Base-by-base conservation (phyloP, 1,284 basidiomycete species). In the Coniferiporia sulphurascens region DNA sequence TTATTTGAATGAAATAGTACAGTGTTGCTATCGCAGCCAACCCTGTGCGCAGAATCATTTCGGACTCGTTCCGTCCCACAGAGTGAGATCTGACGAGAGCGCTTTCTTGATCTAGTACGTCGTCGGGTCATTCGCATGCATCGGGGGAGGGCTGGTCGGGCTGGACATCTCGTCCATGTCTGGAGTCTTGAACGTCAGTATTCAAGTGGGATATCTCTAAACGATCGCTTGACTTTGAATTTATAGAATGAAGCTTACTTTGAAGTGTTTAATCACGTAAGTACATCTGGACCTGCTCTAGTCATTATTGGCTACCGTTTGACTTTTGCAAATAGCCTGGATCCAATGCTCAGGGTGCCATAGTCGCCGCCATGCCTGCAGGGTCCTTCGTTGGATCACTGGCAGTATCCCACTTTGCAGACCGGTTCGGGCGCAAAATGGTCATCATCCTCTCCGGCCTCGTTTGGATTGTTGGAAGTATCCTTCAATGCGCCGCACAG, bases 91-190 rank as follows among this genome's bases (percentile, higher is more conserved):
- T 27, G 27, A 27, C 27, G 27, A 27, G 27, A 27, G 27, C 27
- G 27, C 27, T 27, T 27, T 27, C 27, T 27, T 27, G 27, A 2
- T 27, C 27, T 27, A 65, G 65, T 88, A 87, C 70, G 70, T 87
- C 62, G 86, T 87, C 56, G 87, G 88, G 34, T 83, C 85, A 15
- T 90, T 91, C 72, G 87, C 88, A 71, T 89, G 87, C 70, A 90
- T 91, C 64, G 87, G 88, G 55, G 88, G 88, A 64, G 85, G 85
- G 56, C 79, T 90, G 48, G 89, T 89, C 69, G 87, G 88, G 67
- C 69, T 89, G 74, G 88, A 91, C 77, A 90, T 90, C 67, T 88
- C 83, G 63, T 85, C 86, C 69, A 89, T 90, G 88, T 87, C 86
- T 62, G 87, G 84, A n/a, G 86, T 89, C 52, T 72, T 89, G 66